A percentile compares a stretch with the other conserved stretches of the same genome.
Evolutionary conservation across 176 grass and related monocot species (phyloP).

Genomic region (Triticum turgidum): DNA sequence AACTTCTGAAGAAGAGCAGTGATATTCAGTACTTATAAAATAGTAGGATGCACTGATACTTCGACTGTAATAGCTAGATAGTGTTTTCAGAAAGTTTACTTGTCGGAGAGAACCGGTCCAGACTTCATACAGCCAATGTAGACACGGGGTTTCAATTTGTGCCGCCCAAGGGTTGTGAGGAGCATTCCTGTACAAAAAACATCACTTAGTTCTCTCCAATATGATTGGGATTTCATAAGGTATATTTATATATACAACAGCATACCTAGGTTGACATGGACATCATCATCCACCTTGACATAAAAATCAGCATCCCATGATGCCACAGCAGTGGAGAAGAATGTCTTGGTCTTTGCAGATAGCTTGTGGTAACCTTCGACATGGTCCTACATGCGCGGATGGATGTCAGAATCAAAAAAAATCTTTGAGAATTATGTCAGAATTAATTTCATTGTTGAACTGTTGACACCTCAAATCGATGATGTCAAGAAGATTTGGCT

Average conservation of each 20-base stretch:
- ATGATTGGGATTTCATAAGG: background rate
- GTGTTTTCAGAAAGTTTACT: slow-evolving; percentile 56
- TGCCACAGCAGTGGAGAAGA: slow-evolving; percentile 77
- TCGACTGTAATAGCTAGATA: background rate
- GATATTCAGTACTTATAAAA: background rate
- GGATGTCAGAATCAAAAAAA: too few relatives aligned
- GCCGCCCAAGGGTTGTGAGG: slow-evolving; percentile 69
- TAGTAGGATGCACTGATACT: slow-evolving; percentile 3
- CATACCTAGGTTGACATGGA: slow-evolving; percentile 81
- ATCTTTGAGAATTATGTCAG: background rate
- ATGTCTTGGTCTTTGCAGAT: slow-evolving; percentile 95
- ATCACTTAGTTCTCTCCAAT: background rate
- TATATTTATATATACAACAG: background rate
- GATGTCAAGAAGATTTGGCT: background rate
- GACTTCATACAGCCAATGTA: slow-evolving; percentile 99
- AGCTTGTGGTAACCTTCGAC: slow-evolving; percentile 95
- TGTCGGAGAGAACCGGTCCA: slow-evolving; percentile 81
- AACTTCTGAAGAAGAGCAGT: slow-evolving; percentile 44
- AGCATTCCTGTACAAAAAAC: slow-evolving; percentile 61
- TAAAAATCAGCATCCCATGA: slow-evolving; percentile 98
- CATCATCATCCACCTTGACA: slow-evolving; percentile 99
- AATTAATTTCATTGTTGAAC: background rate
- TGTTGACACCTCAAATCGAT: background rate
- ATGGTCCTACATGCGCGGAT: slow-evolving; percentile 57
- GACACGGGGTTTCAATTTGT: slow-evolving; percentile 82